Percentiles rank a stretch among this genome's conserved stretches.
These are phyloP conservation scores for Sarcomyxa edulis DNA, from an alignment of 768 basidiomycete species.

Conservation along the genomic window DNA sequence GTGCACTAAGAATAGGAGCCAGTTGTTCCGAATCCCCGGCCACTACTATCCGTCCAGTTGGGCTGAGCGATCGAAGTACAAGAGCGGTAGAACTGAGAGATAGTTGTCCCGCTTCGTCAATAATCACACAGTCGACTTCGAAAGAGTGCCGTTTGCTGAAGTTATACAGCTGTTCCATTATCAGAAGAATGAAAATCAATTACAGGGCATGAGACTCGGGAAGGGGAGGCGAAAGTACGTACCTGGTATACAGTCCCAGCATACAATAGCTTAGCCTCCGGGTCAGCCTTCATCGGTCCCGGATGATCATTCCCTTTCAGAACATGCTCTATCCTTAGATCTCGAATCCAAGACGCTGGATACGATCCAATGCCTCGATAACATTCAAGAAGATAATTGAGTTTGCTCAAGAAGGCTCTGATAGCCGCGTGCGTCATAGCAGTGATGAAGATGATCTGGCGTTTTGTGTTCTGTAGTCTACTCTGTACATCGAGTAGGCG, in stretches of 20 bases:
- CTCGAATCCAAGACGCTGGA: conserved; percentile 36
- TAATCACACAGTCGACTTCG: conserved; percentile 36
- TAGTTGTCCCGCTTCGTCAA: conserved; percentile 51
- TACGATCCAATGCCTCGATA: conserved; percentile 31
- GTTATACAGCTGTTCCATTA: conserved; percentile 33
- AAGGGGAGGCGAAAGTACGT: no score
- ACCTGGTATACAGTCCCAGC: conserved; percentile 47
- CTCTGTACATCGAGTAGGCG: conserved; percentile 39
- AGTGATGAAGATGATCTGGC: conserved; percentile 40
- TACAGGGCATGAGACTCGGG: not conserved
- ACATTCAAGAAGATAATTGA: conserved; percentile 28
- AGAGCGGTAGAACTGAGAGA: conserved; percentile 39
- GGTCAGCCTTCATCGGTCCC: conserved; percentile 21
- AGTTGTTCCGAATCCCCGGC: conserved; percentile 50
- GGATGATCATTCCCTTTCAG: conserved; percentile 34
- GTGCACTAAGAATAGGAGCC: conserved; percentile 42
- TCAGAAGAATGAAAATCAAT: not conserved
- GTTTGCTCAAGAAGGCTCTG: conserved; percentile 39
- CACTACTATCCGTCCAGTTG: conserved; percentile 35
- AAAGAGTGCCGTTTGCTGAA: conserved; percentile 35
- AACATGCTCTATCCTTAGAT: conserved; percentile 36
- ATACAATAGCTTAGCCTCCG: conserved; percentile 29
- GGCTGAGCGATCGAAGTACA: conserved; percentile 34
- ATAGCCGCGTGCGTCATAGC: conserved; percentile 52
- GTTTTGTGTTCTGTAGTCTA: conserved; percentile 20